Evolutionary conservation across 2,329 filamentous ascomycete species (phyloP), one percentile per base, ranked within the genome.

Genomic region (Grosmannia huntii): DNA sequence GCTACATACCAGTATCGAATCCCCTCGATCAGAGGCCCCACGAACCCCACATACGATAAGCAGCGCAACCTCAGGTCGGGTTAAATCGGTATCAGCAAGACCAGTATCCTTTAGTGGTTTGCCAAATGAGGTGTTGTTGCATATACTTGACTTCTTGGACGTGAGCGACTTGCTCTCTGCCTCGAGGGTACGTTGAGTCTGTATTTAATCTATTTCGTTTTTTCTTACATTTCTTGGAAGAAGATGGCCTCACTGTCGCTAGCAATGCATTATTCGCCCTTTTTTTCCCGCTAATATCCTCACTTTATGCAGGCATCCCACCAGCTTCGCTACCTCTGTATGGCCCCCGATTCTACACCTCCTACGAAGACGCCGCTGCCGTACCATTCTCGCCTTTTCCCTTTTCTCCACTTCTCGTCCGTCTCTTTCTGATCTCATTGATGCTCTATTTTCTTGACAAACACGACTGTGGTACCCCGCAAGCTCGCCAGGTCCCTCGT

Each of bases 401-500:
- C 75, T 89, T 12, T 72, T 73, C 9, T 79, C 78, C 6, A 77
- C 82, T 5, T 76, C 74, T 31, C 78, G 83, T 9, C 82, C 85
- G 2, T 77, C 81, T 4, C 73, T 84, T 2, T 69, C 80, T 44
- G 81, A 86, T 58, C 81, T 88, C 16, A 82, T 85, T 56, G 70
- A 75, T 25, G 83, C 48, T 78, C 75, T 67, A 87, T 89, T 66
- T 85, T 87, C 69, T 70, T 87, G 49, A 86, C 84, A 48, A 75
- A 78, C 57, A 88, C 83, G 16, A 81, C 84, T 38, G 76, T 85
- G 52, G 78, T 85, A 27, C 86, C 85, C 4, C 79, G 84, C 23
- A 74, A 76, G 25, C 76, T 89, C 3, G 81, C 80, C 52, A 79
- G 83, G 58, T 84, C 78, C 16, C 75, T 89, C 3, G 80, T 83